A percentile compares a stretch with the other conserved stretches of the same genome.
These are phyloP conservation scores for Ceratocystis papillata DNA, from an alignment of 2,329 filamentous ascomycete genomes.

Conservation along the genomic window DNA sequence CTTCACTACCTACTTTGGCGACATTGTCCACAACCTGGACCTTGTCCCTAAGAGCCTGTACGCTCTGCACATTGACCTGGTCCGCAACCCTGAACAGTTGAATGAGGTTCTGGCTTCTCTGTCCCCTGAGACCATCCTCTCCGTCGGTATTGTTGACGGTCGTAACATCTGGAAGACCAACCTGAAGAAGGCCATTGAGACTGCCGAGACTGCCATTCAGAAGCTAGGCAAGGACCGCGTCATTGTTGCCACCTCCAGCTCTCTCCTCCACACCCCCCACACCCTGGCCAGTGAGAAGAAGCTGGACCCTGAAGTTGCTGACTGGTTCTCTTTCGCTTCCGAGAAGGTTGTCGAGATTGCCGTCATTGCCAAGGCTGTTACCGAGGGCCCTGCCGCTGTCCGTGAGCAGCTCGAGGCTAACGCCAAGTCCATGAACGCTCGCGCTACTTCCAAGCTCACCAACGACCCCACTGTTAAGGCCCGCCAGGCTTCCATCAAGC, in stretches of 20 bases:
- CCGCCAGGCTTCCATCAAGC: constrained; percentile 76
- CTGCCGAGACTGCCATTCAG: constrained; percentile 79
- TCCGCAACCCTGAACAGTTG: constrained; percentile 97
- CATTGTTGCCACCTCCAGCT: constrained; percentile 92
- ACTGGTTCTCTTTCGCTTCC: constrained; percentile 97
- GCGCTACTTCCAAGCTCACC: constrained; percentile 84
- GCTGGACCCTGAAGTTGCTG: constrained; percentile 79
- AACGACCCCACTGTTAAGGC: constrained; percentile 98
- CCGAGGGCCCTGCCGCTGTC: constrained; percentile 78
- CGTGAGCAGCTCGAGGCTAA: constrained; percentile 88
- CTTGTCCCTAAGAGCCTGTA: constrained; percentile 69
- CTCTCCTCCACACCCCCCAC: constrained; percentile 96
- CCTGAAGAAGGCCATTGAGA: constrained; percentile 89
- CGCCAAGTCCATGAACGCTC: constrained; percentile 83
- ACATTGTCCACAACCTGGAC: constrained; percentile 98
- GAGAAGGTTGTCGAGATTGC: constrained; percentile 91
- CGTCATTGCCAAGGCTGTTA: constrained; percentile 93
- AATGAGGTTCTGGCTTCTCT: constrained; percentile 72
- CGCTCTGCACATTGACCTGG: constrained; percentile 87
- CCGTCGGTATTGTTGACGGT: constrained; percentile 92
- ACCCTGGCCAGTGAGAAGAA: constrained; percentile 98
- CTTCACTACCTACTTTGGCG: constrained; percentile 96
- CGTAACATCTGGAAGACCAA: constrained; percentile 99
- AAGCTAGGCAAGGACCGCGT: constrained; percentile 95
- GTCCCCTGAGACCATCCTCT: constrained; percentile 80